These are phyloP conservation scores for Cordyceps farinosa DNA, from an alignment of 2,329 filamentous ascomycete genomes.

Conservation along the genomic window DNA sequence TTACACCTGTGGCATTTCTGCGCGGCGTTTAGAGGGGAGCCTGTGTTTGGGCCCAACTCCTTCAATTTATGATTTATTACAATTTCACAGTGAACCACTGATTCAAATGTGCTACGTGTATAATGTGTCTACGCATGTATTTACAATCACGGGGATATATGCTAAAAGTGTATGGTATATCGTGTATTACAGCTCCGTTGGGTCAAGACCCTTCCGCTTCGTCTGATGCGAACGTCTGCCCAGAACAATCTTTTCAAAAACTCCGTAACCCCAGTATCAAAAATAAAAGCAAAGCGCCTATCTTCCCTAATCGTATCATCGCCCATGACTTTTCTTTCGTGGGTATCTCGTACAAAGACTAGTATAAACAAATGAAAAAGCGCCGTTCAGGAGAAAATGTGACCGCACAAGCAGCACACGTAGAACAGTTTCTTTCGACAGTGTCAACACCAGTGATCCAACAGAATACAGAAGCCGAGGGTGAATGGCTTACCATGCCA, in stretches of 20 bases:
- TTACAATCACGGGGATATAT: background rate
- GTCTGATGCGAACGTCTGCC: background rate
- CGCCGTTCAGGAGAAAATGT: slow-evolving; percentile 65
- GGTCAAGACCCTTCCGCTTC: background rate
- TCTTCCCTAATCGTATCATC: background rate
- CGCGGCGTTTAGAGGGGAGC: slow-evolving; percentile 30
- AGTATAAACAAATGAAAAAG: slow-evolving; percentile 19
- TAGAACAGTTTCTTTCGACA: slow-evolving; percentile 75
- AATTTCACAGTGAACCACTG: background rate
- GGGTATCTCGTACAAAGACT: slow-evolving; percentile 15
- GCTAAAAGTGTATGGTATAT: background rate
- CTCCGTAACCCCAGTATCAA: background rate
- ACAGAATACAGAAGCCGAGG: slow-evolving; percentile 3
- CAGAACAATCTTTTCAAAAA: background rate
- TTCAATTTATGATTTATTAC: slow-evolving; percentile 13
- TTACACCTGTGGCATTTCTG: slow-evolving; percentile 29
- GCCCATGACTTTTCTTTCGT: background rate
- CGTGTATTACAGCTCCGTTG: background rate
- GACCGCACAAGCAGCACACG: slow-evolving; percentile 90
- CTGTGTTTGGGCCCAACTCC: slow-evolving; percentile 3
- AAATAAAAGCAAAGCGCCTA: background rate
- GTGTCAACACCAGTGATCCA: slow-evolving; percentile 8
- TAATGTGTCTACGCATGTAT: background rate
- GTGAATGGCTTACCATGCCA: slow-evolving; percentile 74
- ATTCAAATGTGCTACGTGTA: background rate